A percentile compares a stretch with the other conserved stretches of the same genome.
phyloP scores from a whole-genome alignment of 495 filamentous ascomycete genomes.

The Hypoxylon intermedium region DNA sequence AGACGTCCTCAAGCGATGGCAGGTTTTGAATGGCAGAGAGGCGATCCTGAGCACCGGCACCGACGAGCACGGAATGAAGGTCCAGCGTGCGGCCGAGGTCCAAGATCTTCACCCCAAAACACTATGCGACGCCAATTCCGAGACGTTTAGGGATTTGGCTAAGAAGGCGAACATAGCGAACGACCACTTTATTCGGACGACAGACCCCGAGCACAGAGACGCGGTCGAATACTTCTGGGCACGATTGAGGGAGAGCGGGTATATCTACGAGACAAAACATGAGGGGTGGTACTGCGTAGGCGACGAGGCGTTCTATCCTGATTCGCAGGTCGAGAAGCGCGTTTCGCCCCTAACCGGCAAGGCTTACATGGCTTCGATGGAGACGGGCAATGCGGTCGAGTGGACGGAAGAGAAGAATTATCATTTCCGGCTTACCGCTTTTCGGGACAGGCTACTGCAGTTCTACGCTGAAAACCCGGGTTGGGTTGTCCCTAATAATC shows the following conservation, averaged over 20 bases:
- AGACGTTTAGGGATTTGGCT: slow-evolving; percentile 73
- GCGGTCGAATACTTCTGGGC: slow-evolving; percentile 93
- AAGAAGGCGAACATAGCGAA: slow-evolving; percentile 69
- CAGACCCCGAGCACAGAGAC: slow-evolving; percentile 78
- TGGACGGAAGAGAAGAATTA: slow-evolving; percentile 96
- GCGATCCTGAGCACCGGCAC: slow-evolving; percentile 88
- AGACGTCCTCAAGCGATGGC: slow-evolving; percentile 93
- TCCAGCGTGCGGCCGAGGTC: slow-evolving; percentile 80
- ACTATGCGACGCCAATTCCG: slow-evolving; percentile 67
- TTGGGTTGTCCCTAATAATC: slow-evolving; percentile 71
- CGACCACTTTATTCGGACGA: slow-evolving; percentile 91
- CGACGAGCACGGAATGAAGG: slow-evolving; percentile 99
- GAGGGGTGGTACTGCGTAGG: slow-evolving; percentile 96
- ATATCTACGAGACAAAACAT: slow-evolving; percentile 86
- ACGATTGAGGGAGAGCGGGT: slow-evolving; percentile 73
- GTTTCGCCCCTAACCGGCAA: slow-evolving; percentile 80
- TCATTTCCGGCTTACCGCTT: slow-evolving; percentile 87
- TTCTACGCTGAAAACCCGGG: slow-evolving; percentile 76
- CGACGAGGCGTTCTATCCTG: slow-evolving; percentile 95
- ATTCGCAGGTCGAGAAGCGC: slow-evolving; percentile 71
- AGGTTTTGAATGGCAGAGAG: slow-evolving; percentile 69
- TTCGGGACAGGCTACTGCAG: slow-evolving; percentile 74
- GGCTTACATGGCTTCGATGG: slow-evolving; percentile 80
- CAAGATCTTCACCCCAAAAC: slow-evolving; percentile 60
- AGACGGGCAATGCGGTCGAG: slow-evolving; percentile 91